Evolutionary conservation across 2,329 filamentous ascomycete genomes (phyloP).

Genomic region (Chalara sp.): DNA sequence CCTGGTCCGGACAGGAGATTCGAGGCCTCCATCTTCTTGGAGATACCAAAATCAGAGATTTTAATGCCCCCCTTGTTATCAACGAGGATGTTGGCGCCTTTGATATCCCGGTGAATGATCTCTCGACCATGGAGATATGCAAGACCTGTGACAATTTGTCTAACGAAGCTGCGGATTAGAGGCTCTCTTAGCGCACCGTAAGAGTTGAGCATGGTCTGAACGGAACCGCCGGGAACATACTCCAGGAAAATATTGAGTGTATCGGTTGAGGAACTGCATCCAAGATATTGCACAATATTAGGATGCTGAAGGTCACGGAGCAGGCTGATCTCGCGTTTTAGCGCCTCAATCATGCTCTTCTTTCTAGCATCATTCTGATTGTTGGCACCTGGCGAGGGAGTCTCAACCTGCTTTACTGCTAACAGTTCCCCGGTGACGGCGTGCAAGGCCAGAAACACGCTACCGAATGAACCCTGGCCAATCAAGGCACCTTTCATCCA

Average conservation of each 20-base stretch:
- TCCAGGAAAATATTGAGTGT: slow-evolving; percentile 99
- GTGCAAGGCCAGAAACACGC: slow-evolving; percentile 90
- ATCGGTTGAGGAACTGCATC: slow-evolving; percentile 83
- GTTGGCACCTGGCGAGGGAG: slow-evolving; percentile 70
- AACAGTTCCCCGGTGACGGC: slow-evolving; percentile 95
- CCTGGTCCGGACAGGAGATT: slow-evolving; percentile 67
- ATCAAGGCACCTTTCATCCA: slow-evolving; percentile 99
- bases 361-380: slow-evolving; percentile 83
- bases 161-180: slow-evolving; percentile 90
- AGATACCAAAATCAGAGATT: slow-evolving; percentile 98
- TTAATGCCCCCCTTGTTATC: slow-evolving; percentile 99
- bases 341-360: slow-evolving; percentile 94
- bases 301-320: slow-evolving; percentile 89
- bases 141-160: slow-evolving; percentile 87
- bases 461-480: slow-evolving; percentile 93
- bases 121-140: slow-evolving; percentile 90
- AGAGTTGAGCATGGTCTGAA: slow-evolving; percentile 97
- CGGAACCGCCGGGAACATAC: slow-evolving; percentile 94
- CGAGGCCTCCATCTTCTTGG: slow-evolving; percentile 91
- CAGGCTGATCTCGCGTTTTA: slow-evolving; percentile 93
- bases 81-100: slow-evolving; percentile 96
- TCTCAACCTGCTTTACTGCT: slow-evolving; percentile 96
- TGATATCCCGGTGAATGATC: slow-evolving; percentile 98
- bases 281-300: slow-evolving; percentile 97
- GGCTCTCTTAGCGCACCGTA: slow-evolving; percentile 93